Percentiles rank a stretch among this genome's conserved stretches.
Conservation (phyloP, 2,329 filamentous ascomycete species). For the Aspergillus latus region DNA sequence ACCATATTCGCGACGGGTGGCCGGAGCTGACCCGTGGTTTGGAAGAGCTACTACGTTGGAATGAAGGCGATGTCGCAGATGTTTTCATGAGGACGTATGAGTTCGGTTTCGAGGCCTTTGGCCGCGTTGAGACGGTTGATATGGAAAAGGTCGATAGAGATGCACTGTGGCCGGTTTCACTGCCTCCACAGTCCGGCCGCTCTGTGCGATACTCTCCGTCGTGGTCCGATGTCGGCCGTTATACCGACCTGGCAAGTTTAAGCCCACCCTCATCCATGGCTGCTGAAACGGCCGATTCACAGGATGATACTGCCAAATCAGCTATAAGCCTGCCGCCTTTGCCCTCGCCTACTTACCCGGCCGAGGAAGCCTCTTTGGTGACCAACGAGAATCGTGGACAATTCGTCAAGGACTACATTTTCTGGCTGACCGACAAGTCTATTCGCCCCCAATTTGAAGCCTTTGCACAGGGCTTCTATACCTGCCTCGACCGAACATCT, state of each 20-base stretch:
- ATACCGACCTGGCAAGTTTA: slow-evolving; percentile 18
- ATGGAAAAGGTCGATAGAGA: slow-evolving; percentile 49
- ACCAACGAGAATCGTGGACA: slow-evolving; percentile 74
- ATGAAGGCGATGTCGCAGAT: slow-evolving; percentile 76
- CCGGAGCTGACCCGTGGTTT: slow-evolving; percentile 75
- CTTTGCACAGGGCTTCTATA: slow-evolving; percentile 77
- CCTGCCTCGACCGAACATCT: slow-evolving; percentile 69
- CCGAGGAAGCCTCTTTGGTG: slow-evolving; percentile 66
- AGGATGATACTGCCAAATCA: slow-evolving; percentile 25
- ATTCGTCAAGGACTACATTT: slow-evolving; percentile 82
- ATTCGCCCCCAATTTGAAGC: slow-evolving; percentile 74
- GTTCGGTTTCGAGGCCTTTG: slow-evolving; percentile 68
- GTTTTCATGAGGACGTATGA: slow-evolving; percentile 82
- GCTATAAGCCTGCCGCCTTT: slow-evolving; percentile 24
- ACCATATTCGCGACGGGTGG: slow-evolving; percentile 86
- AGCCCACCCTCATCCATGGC: slow-evolving; percentile 27
- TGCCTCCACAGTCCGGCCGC: slow-evolving; percentile 4
- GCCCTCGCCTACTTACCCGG: slow-evolving; percentile 33
- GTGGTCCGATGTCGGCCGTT: slow-evolving; percentile 27
- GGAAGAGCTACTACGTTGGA: slow-evolving; percentile 71
- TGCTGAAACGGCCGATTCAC: slow-evolving; percentile 21
- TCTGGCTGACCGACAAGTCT: slow-evolving; percentile 76
- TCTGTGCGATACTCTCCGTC: slow-evolving; percentile 17
- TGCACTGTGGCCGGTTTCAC: slow-evolving; percentile 34
- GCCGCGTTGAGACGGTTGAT: slow-evolving; percentile 54